These are phyloP conservation scores for Hypoxylon rickii DNA, from an alignment of 495 filamentous ascomycete genomes.

Conservation along the genomic window DNA sequence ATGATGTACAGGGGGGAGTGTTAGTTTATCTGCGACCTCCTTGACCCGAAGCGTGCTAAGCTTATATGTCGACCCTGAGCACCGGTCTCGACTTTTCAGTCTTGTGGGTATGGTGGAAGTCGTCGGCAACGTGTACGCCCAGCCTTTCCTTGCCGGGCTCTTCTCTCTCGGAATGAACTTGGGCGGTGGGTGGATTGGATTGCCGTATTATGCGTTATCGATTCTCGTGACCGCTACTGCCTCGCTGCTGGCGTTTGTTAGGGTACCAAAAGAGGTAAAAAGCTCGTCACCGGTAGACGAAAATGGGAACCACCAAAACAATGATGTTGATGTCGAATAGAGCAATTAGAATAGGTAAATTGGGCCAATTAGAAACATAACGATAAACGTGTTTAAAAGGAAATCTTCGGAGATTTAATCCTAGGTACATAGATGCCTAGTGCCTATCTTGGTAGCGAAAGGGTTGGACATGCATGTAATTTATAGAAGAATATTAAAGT, in stretches of 20 bases:
- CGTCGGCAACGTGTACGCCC: constrained; percentile 57
- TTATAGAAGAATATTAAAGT: too few species aligned
- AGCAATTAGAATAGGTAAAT: background rate
- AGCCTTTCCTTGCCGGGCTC: constrained; percentile 43
- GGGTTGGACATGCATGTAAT: too few species aligned
- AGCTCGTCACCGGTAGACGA: background rate
- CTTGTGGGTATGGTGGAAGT: constrained; percentile 61
- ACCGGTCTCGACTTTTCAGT: constrained; percentile 62
- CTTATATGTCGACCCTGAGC: constrained; percentile 56
- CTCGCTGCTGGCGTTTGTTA: constrained; percentile 32
- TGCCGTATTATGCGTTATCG: constrained; percentile 38
- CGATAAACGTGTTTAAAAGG: too few species aligned
- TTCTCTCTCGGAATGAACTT: constrained; percentile 39
- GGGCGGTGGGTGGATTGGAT: constrained; percentile 39
- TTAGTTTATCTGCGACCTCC: too few species aligned
- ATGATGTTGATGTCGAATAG: background rate
- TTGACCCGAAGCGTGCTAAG: constrained; percentile 56
- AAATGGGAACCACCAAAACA: background rate
- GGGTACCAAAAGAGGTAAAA: constrained; percentile 20
- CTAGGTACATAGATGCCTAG: too few species aligned
- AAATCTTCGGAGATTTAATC: too few species aligned
- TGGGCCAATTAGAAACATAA: background rate
- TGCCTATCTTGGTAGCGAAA: too few species aligned
- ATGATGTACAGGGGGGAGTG: too few species aligned
- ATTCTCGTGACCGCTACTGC: constrained; percentile 19